phyloP scores from a whole-genome alignment of 495 filamentous ascomycete species.

The Margaritispora aquatica region DNA sequence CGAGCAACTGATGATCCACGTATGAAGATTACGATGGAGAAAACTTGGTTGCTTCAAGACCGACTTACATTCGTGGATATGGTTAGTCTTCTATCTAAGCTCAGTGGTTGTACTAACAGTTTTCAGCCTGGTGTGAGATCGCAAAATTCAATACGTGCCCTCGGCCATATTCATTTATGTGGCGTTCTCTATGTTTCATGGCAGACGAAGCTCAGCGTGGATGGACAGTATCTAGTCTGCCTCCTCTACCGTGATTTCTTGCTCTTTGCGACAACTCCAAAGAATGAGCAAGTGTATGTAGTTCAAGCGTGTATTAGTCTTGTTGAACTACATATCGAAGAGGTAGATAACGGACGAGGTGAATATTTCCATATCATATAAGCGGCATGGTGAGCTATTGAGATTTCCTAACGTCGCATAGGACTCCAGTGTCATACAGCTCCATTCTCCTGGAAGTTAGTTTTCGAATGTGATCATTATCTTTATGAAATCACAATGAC shows the following conservation, averaged over 20 bases:
- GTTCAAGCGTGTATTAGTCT: conserved; percentile 72
- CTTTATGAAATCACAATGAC: conserved; percentile 83
- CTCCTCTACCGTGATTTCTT: conserved; percentile 80
- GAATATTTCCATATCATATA: conserved; percentile 16
- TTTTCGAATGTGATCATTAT: conserved; percentile 70
- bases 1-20: conserved; percentile 59
- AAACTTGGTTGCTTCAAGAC: conserved; percentile 74
- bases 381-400: not conserved
- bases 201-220: conserved; percentile 56
- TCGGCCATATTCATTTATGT: conserved; percentile 80
- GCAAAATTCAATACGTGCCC: conserved; percentile 56
- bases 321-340: conserved; percentile 64
- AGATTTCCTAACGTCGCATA: conserved; percentile 26
- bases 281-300: conserved; percentile 55
- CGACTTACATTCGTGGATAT: conserved; percentile 65
- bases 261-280: conserved; percentile 62
- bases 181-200: conserved; percentile 84
- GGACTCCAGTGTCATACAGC: conserved; percentile 82
- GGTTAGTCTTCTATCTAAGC: conserved; percentile 38
- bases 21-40: conserved; percentile 55
- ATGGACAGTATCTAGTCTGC: conserved; percentile 80
- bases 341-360: conserved; percentile 80
- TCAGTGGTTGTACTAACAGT: conserved; percentile 16
- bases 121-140: conserved; percentile 35
- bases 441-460: conserved; percentile 87